Conservation (phyloP, 1,139 yeast genomes). For the Meyerozyma athensensis region DNA sequence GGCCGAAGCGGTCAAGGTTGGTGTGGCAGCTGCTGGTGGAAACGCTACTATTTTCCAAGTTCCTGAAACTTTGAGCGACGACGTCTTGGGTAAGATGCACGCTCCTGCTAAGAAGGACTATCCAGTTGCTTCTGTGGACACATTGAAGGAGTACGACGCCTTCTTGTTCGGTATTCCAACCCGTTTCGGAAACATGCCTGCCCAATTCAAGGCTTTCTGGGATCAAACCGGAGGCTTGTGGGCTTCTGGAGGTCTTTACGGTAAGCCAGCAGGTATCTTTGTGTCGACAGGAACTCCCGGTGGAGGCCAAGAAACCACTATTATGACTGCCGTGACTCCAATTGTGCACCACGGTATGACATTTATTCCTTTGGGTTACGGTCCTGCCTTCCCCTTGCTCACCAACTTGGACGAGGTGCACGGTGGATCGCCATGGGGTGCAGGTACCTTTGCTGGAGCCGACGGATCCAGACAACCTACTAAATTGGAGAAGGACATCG, state of each 20-base stretch:
- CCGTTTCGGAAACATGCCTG: slow-evolving; percentile 77
- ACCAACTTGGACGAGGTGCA: slow-evolving; percentile 64
- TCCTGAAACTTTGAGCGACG: slow-evolving; percentile 69
- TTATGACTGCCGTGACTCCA: slow-evolving; percentile 58
- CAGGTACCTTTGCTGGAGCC: slow-evolving; percentile 73
- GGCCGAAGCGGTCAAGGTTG: slow-evolving; percentile 67
- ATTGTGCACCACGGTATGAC: slow-evolving; percentile 77
- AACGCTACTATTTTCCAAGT: slow-evolving; percentile 69
- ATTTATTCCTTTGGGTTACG: slow-evolving; percentile 78
- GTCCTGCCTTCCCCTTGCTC: slow-evolving; percentile 52
- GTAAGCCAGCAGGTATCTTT: slow-evolving; percentile 74
- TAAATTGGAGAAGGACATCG: slow-evolving; percentile 61
- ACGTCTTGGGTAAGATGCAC: slow-evolving; percentile 54
- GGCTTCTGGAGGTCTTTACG: slow-evolving; percentile 70
- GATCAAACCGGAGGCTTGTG: slow-evolving; percentile 80
- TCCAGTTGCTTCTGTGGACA: slow-evolving; percentile 65
- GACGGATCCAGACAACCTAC: slow-evolving; percentile 77
- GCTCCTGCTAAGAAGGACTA: slow-evolving; percentile 64
- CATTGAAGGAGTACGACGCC: slow-evolving; percentile 63
- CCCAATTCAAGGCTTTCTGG: slow-evolving; percentile 80
- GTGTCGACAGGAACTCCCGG: slow-evolving; percentile 80
- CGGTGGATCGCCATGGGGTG: slow-evolving; percentile 89
- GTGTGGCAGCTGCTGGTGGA: slow-evolving; percentile 73
- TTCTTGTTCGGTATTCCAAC: slow-evolving; percentile 81
- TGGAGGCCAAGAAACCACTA: slow-evolving; percentile 79